phyloP scores from a whole-genome alignment of 257 asterid species.

The Ilex asprella region DNA sequence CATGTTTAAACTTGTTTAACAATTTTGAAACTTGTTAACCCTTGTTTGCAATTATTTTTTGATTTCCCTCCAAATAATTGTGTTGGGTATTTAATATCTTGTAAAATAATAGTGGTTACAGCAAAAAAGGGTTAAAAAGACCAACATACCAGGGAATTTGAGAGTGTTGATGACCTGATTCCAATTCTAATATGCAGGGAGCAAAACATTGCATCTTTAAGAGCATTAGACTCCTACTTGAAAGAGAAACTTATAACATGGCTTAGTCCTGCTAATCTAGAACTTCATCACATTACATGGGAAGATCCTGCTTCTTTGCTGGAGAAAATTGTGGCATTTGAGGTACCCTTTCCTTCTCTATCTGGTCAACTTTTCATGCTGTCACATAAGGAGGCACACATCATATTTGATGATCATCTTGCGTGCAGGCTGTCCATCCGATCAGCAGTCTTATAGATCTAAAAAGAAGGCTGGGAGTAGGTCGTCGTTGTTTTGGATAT shows the following conservation, averaged over 20 bases:
- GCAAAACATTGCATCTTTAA: conserved; percentile 56
- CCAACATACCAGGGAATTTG: not conserved
- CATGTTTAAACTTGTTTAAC: no score
- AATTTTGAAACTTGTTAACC: no score
- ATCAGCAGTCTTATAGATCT: conserved; percentile 87
- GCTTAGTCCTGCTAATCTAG: conserved; percentile 94
- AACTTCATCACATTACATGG: conserved; percentile 85
- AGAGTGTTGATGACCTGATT: not conserved
- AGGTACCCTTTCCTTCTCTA: conserved; percentile 35
- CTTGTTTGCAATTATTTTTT: no score
- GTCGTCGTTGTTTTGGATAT: conserved; percentile 95
- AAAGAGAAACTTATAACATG: conserved; percentile 89
- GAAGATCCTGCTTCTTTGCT: conserved; percentile 93
- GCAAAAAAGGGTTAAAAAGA: not conserved
- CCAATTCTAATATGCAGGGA: conserved; percentile 35
- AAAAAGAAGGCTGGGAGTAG: conserved; percentile 87
- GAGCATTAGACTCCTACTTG: conserved; percentile 84
- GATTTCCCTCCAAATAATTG: no score
- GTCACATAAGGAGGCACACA: conserved; percentile 2
- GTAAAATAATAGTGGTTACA: no score
- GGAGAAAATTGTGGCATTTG: conserved; percentile 91
- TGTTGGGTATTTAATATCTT: no score
- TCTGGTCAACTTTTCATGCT: not conserved
- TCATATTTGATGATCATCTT: conserved; percentile 5
- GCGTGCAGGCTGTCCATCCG: conserved; percentile 89